Evolutionary conservation across 371 early-diverging fungal species (phyloP), one percentile per base, ranked within the genome.

Genomic region (Coemansia sp.): DNA sequence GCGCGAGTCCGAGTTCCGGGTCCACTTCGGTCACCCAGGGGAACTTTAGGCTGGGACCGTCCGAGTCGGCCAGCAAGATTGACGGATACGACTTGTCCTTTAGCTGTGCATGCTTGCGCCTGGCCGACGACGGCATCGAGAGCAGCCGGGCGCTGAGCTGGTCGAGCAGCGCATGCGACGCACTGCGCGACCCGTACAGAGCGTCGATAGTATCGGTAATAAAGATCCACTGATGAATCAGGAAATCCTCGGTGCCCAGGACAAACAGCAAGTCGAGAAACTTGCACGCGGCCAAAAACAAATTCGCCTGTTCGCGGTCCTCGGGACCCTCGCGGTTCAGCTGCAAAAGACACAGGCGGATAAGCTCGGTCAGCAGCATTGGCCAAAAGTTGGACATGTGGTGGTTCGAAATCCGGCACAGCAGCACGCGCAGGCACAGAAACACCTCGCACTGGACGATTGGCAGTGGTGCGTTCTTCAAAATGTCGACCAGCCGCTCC

Each of bases 151-250:
- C 31, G 56, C 77, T 77, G 18, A 77, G 62, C 32, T 51, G 63
- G 24, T 77, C 77, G 1, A 77, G 38, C 16, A 77, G 36, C 1
- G 77, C 77, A n/a, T 39, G 44, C 4, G 74, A 60, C 3, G 58
- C 55, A 37, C 60, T 64, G 43, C 64, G 74, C 24, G 67, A 63
- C 5, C 64, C 74, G 51, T 72, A 64, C 47, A 80, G 70, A 1
- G 83, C 82, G 39, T 89, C 91, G 4, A 90, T 81, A 1, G 90
- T 89, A 56, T 95, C 94, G 2, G 87, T 85, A 55, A 94, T 87
- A 66, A 95, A 95, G 4, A 94, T 90, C 94, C 94, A 94, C 82
- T 94, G 91, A 66, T 92, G 91, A 37, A 93, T 86, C 72, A 92
- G 88, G 60, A 94, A 95, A 7, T 89, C 88, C 44, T 90, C 90